These are phyloP conservation scores for Ophiostoma novo-ulmi DNA, from an alignment of 2,329 filamentous ascomycete species.

Conservation along the genomic window DNA sequence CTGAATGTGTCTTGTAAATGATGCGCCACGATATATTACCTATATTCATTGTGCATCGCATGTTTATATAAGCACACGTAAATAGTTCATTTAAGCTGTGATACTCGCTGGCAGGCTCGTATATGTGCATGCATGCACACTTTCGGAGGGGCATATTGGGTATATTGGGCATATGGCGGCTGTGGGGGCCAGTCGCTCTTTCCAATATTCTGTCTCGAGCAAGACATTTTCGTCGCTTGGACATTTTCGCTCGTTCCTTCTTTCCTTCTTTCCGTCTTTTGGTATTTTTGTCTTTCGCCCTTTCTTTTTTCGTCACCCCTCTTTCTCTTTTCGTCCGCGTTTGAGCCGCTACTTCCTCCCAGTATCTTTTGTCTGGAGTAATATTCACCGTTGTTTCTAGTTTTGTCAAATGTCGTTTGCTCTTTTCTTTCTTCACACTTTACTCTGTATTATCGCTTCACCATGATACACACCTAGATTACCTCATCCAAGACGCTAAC, in stretches of 20 bases:
- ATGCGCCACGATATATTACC: not conserved
- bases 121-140: constrained; percentile 11
- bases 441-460: not conserved
- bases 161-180: constrained; percentile 1
- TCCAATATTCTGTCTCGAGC: not conserved
- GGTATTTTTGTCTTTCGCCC: not conserved
- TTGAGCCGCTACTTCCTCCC: not conserved
- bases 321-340: not conserved
- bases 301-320: not conserved
- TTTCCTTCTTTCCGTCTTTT: not conserved
- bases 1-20: not conserved
- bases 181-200: not conserved
- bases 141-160: constrained; percentile 5
- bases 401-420: not conserved
- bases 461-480: not conserved
- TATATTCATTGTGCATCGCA: not conserved
- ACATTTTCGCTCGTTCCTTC: not conserved
- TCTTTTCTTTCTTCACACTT: not conserved
- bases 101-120: not conserved
- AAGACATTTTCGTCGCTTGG: not conserved
- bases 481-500: constrained; percentile 9
- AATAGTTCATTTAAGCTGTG: not conserved
- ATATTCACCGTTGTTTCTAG: constrained; percentile 2
- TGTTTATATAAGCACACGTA: not conserved
- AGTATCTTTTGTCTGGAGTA: not conserved